Evolutionary conservation across 257 asterid species (phyloP), one percentile per base, ranked within the genome.

Genomic region (Solanum dulcamara): DNA sequence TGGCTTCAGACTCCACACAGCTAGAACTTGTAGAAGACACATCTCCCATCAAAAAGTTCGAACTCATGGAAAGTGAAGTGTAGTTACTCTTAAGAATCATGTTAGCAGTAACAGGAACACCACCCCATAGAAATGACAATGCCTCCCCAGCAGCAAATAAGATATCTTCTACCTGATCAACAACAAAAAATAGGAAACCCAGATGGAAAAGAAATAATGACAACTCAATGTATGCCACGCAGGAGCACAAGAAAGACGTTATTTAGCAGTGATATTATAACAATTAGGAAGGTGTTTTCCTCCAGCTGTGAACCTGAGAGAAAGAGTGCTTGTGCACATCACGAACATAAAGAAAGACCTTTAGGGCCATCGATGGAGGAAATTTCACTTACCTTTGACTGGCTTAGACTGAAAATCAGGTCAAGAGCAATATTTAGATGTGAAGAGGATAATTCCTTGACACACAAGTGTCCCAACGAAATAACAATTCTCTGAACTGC

Each of bases 141-240:
- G 99, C 98, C 92, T 97, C 99, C 62, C 99, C 99, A 88, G 98
- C 99, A 89, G 97, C 97, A 93, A 97, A 97, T 86, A 97, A 90
- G 92, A 92, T 88, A 89, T 97, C 99, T 87, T 97, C 99, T 77
- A 93, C 98, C 99, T 96, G 91, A 84, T 75, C 84, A 87, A 87
- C 26, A 12, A 37, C 82, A 70, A 67, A 62, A 62, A 79, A 83
- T 81, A 84, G 26, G 60, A 79, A 85, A 77, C 81, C 55, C 80
- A 57, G 28, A 81, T 68, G 83, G 42, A 46, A 10, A 85, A 81
- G 88, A 84, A 30, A 26, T 44, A 48, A 22, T 59, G 80, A 79
- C 81, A 44, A 68, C 70, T 50, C 42, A 30, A 79, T 28, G 83
- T 17, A 79, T 17, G 28, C 20, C 40, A 17, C 0, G 2, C 57